Conservation (phyloP, 2,329 filamentous ascomycete species). For the Onygena corvina region DNA sequence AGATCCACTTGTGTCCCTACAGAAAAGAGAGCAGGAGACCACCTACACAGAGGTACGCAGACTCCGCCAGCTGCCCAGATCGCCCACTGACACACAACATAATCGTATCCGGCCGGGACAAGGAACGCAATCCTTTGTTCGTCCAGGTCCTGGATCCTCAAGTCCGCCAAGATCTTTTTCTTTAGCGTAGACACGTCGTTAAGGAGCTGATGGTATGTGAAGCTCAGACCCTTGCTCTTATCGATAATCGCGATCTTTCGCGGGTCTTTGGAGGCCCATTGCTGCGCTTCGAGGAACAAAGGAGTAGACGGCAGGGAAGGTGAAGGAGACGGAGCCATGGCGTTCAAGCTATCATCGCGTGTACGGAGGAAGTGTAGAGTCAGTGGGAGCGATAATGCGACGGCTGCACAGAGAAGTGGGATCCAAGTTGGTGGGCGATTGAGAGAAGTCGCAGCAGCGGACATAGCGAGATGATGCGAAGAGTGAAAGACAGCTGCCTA, state of each 20-base stretch:
- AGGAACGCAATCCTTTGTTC: constrained; percentile 32
- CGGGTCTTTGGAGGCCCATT: constrained; percentile 24
- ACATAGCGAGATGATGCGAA: background rate
- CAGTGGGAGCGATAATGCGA: constrained; percentile 2
- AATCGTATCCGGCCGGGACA: constrained; percentile 32
- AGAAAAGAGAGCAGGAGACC: background rate
- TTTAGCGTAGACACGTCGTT: constrained; percentile 29
- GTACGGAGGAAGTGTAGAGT: constrained; percentile 6
- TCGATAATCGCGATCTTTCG: constrained; percentile 32
- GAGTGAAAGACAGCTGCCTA: background rate
- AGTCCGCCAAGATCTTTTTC: constrained; percentile 25
- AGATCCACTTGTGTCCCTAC: background rate
- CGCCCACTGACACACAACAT: constrained; percentile 34
- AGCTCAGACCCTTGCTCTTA: constrained; percentile 27
- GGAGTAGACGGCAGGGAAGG: constrained; percentile 29
- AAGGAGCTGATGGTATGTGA: constrained; percentile 32
- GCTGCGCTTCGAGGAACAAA: constrained; percentile 29
- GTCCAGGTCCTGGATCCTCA: constrained; percentile 24
- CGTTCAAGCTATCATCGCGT: constrained; percentile 1
- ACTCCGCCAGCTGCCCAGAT: constrained; percentile 36
- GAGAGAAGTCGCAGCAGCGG: background rate
- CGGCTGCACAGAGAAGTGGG: constrained; percentile 2
- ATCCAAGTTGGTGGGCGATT: constrained; percentile 5
- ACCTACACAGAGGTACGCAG: constrained; percentile 34
- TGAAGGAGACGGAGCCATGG: constrained; percentile 11